These are phyloP conservation scores for Rhinocladiella similis DNA, from an alignment of 2,329 filamentous ascomycete species.

Conservation along the genomic window DNA sequence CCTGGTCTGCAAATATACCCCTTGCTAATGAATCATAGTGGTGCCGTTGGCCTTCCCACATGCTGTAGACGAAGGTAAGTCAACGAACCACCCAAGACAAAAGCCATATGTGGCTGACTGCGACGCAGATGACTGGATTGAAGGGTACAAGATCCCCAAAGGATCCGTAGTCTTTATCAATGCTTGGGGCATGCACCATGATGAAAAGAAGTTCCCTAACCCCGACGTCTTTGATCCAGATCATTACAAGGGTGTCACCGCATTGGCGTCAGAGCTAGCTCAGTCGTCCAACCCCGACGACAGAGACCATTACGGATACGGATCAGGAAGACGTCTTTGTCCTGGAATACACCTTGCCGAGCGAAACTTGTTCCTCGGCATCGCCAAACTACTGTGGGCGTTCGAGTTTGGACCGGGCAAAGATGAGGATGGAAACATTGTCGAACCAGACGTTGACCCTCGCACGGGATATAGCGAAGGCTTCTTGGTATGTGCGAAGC, in stretches of 20 bases:
- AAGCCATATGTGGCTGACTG: conserved; percentile 4
- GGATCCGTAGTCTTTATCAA: conserved; percentile 48
- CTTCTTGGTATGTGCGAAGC: conserved; percentile 36
- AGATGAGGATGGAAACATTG: conserved; percentile 23
- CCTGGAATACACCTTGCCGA: conserved; percentile 38
- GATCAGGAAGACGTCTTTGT: conserved; percentile 35
- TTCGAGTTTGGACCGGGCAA: conserved; percentile 32
- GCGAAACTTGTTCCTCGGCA: conserved; percentile 31
- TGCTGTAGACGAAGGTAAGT: conserved; percentile 32
- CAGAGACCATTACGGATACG: conserved; percentile 35
- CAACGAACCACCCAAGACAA: conserved; percentile 23
- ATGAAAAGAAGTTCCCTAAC: conserved; percentile 37
- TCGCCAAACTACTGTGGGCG: conserved; percentile 35
- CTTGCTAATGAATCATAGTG: conserved; percentile 20
- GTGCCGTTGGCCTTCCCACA: conserved; percentile 51
- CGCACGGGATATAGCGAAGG: conserved; percentile 40
- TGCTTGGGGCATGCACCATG: conserved; percentile 47
- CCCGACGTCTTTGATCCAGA: conserved; percentile 43
- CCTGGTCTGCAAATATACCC: no score
- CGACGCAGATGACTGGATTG: conserved; percentile 38
- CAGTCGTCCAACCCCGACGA: conserved; percentile 33
- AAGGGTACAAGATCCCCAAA: conserved; percentile 49
- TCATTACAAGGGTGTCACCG: conserved; percentile 37
- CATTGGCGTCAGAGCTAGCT: conserved; percentile 37
- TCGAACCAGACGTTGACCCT: conserved; percentile 38